Base-by-base conservation (phyloP, 1,139 yeast species). In the Suhomyces atakaporum region DNA sequence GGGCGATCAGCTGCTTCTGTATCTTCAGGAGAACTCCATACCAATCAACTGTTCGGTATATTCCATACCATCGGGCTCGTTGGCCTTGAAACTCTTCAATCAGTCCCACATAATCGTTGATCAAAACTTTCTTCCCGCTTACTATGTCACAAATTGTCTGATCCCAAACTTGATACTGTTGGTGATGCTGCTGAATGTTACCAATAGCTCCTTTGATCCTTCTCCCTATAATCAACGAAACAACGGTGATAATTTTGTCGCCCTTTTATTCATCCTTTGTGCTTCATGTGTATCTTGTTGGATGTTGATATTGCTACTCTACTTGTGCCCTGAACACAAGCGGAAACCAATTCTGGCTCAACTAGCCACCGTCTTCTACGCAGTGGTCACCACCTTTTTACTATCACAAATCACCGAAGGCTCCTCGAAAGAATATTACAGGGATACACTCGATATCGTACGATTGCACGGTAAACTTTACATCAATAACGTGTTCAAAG, bases 281-380 rank as follows among this genome's bases (percentile, higher is more conserved):
- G 76, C 73, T 3, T 53, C 66, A 18, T 69, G 75, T 46, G 62
- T 60, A 13, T 62, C 75, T 3, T 58, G 73, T 24, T 78, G 84
- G 84, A 73, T 78, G 77, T 60, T 79, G 25, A 55, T 77, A 31
- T 46, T 76, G 16, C 50, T 77, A 34, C 57, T 76, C 26, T 54
- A 66, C 33, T 52, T 79, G 25, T 68, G 77, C 13, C 73, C 79
- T 0, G 37, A 44, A 9, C 52, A 53, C 35, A 73, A 72, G 44
- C 66, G 72, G 11, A 74, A 77, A 39, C 81, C 84, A 1, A 44
- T 63, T 30, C 50, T 70, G 22, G 58, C 79, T 11, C 72, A 71
- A 33, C 30, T 73, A 9, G 69, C 79, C 3, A 75, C 78, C 12
- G 44, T 75, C 4, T 60, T 74, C 41, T 66, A 65, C 44, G 66